Percentiles rank a stretch among this genome's conserved stretches.
These are phyloP conservation scores for Arthonia radiata DNA, from an alignment of 495 filamentous ascomycete genomes.

Conservation along the genomic window DNA sequence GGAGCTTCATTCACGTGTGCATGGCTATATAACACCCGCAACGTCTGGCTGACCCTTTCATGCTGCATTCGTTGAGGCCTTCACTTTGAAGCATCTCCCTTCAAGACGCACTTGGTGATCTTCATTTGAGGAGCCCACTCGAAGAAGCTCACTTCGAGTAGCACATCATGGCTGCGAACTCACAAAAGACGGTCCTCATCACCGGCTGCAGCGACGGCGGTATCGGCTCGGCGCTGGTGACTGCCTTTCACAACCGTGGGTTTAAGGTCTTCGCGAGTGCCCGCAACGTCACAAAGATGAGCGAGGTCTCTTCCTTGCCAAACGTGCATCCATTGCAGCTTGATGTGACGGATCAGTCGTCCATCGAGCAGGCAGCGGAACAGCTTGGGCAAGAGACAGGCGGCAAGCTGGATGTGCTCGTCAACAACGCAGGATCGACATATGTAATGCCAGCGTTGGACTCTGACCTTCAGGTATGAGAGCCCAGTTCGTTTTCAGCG, in stretches of 20 bases:
- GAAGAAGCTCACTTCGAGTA: no score
- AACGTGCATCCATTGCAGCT: constrained; percentile 9
- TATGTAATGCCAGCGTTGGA: constrained; percentile 16
- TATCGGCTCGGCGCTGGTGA: constrained; percentile 29
- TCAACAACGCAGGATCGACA: constrained; percentile 29
- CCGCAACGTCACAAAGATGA: constrained; percentile 19
- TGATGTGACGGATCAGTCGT: constrained; percentile 19
- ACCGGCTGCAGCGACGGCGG: constrained; percentile 26
- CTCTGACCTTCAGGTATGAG: constrained; percentile 11
- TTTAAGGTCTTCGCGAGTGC: constrained; percentile 31
- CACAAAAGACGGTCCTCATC: constrained; percentile 22
- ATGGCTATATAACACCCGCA: no score
- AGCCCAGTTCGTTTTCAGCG: no score
- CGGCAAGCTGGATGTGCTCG: constrained; percentile 20
- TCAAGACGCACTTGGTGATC: no score
- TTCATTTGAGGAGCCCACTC: no score
- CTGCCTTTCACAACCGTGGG: constrained; percentile 21
- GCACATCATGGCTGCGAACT: no score
- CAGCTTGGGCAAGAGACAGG: constrained; percentile 5
- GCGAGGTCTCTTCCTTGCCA: constrained; percentile 8
- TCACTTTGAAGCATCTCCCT: no score
- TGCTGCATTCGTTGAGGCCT: no score
- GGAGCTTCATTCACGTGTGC: no score
- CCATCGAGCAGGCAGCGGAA: constrained; percentile 16
- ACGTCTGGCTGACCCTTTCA: no score